A percentile compares a stretch with the other conserved stretches of the same genome.
These are phyloP conservation scores for Exutisphaerella laricina DNA, from an alignment of 2,329 filamentous ascomycete species.

Conservation along the genomic window DNA sequence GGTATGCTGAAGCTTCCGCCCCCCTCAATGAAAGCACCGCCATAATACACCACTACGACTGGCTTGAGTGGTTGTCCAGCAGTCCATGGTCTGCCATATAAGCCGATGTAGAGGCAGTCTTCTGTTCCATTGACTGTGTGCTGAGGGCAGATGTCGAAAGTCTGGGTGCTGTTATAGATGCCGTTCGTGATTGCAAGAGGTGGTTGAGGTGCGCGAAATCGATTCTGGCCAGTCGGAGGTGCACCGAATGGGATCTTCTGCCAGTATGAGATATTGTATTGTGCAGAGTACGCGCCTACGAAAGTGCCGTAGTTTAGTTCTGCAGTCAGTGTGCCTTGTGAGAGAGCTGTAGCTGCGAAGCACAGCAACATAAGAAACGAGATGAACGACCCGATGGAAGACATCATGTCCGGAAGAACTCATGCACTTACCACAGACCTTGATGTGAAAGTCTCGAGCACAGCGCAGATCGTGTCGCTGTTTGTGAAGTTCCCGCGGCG, in stretches of 20 bases:
- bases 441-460: too few relatives aligned
- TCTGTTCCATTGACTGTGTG: constrained; percentile 37
- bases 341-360: too few relatives aligned
- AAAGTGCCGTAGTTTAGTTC: constrained; percentile 23
- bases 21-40: constrained; percentile 57
- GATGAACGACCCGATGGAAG: too few relatives aligned
- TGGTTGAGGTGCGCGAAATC: constrained; percentile 57
- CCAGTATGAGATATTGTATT: constrained; percentile 20
- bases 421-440: too few relatives aligned
- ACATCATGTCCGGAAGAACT: too few relatives aligned
- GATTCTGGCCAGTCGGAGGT: constrained; percentile 51
- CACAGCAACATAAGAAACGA: too few relatives aligned
- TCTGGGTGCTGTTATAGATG: constrained; percentile 52
- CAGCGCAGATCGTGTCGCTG: too few relatives aligned
- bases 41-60: constrained; percentile 57
- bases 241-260: constrained; percentile 53
- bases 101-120: constrained; percentile 39
- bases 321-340: constrained; percentile 9
- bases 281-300: constrained; percentile 17
- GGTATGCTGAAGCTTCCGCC: constrained; percentile 51
- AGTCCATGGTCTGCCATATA: constrained; percentile 56
- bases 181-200: constrained; percentile 44
- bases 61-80: constrained; percentile 44
- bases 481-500: too few relatives aligned
- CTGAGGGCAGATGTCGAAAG: constrained; percentile 27